Evolutionary conservation across 257 asterid species (phyloP).

Genomic region (Linaria vulgaris): DNA sequence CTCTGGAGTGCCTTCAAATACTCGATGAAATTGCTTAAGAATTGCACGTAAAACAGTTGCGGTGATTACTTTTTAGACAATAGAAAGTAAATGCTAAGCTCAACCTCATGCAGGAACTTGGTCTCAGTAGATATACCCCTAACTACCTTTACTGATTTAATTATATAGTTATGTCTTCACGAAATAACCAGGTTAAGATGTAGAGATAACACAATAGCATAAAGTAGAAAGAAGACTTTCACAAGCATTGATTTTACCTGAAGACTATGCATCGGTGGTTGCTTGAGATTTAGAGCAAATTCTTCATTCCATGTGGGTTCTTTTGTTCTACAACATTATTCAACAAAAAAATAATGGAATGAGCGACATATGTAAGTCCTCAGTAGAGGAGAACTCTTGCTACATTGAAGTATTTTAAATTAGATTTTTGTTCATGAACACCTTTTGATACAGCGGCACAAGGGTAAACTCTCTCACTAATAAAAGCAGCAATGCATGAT

Average conservation of each 20-base stretch:
- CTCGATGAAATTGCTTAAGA: no score
- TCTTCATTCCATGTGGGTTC: constrained; percentile 98
- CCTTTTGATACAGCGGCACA: no score
- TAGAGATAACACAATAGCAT: neutral
- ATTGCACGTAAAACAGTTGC: neutral
- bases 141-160: no score
- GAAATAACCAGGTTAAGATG: no score
- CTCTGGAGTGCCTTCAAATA: neutral
- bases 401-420: neutral
- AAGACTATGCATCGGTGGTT: constrained; percentile 61
- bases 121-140: no score
- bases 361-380: neutral
- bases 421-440: no score
- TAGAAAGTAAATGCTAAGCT: no score
- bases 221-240: constrained; percentile 1
- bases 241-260: constrained; percentile 46
- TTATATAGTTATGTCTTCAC: no score
- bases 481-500: no score
- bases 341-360: constrained; percentile 5
- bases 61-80: no score
- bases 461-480: no score
- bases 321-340: constrained; percentile 67
- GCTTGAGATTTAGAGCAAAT: constrained; percentile 82
- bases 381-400: constrained; percentile 1
- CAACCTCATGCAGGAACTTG: no score